A percentile compares a stretch with the other conserved stretches of the same genome.
Evolutionary conservation across 345 rosid genomes (phyloP).

Genomic region (Moringa oleifera): DNA sequence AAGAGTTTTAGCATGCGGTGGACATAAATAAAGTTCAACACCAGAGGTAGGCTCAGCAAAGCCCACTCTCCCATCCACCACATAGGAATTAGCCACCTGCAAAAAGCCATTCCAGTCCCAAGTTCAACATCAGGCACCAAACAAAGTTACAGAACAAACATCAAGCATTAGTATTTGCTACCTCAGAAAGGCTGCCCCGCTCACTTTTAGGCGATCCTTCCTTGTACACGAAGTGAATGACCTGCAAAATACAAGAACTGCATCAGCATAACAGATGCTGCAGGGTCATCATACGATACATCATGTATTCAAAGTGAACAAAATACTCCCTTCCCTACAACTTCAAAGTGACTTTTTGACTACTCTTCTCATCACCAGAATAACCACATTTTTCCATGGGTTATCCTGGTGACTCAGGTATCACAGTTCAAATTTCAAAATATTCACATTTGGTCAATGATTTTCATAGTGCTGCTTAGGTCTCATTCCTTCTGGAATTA

Average conservation of each 20-base stretch:
- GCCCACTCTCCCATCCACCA: constrained; percentile 76
- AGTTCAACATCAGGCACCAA: background rate
- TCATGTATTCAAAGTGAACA: background rate
- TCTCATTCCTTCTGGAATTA: background rate
- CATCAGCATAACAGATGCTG: background rate
- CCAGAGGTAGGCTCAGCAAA: constrained; percentile 79
- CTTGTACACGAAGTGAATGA: constrained; percentile 59
- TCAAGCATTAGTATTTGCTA: constrained; percentile 14
- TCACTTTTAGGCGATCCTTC: constrained; percentile 57
- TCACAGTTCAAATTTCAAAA: background rate
- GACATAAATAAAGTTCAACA: constrained; percentile 83
- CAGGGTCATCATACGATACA: background rate
- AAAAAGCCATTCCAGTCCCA: background rate
- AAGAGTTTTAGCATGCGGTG: constrained; percentile 51
- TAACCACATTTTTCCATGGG: background rate
- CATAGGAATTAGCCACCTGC: constrained; percentile 79
- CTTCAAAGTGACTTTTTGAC: background rate
- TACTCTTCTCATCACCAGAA: background rate
- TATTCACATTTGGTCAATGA: background rate
- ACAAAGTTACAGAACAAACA: background rate
- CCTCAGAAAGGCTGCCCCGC: constrained; percentile 58
- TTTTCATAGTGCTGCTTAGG: background rate
- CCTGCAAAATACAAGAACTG: constrained; percentile 39
- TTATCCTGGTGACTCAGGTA: background rate
- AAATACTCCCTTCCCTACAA: background rate